These are phyloP conservation scores for Dendrobium nobile DNA, from an alignment of 106 monocot genomes.

Conservation along the genomic window DNA sequence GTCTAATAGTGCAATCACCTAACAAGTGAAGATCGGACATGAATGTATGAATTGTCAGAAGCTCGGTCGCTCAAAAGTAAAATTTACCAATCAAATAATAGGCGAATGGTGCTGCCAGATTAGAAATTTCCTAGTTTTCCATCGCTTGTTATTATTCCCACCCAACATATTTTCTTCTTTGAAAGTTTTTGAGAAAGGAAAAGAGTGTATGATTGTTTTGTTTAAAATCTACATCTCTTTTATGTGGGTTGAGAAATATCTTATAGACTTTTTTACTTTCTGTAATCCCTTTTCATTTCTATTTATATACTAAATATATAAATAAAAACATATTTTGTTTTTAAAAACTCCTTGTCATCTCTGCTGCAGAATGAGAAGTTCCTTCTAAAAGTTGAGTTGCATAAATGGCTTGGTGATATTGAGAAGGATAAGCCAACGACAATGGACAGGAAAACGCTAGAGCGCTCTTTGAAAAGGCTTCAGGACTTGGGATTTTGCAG, in stretches of 20 bases:
- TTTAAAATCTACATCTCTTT: neutral
- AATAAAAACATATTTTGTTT: neutral
- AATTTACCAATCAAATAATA: too few species aligned
- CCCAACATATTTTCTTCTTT: too few species aligned
- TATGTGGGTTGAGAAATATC: neutral
- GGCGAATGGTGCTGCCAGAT: too few species aligned
- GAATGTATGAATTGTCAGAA: too few species aligned
- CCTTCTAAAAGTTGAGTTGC: conserved; percentile 40
- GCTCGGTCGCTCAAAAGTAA: too few species aligned
- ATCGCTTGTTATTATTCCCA: too few species aligned
- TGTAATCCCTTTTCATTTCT: neutral
- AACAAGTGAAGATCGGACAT: too few species aligned
- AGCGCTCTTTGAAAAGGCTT: conserved; percentile 46
- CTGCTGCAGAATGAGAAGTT: conserved; percentile 50
- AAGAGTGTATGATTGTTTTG: too few species aligned
- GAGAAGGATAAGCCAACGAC: conserved; percentile 40
- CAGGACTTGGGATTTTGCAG: conserved; percentile 44
- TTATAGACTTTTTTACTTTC: neutral
- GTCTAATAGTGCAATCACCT: too few species aligned
- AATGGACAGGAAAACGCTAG: conserved; percentile 52
- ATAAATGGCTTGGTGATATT: conserved; percentile 49
- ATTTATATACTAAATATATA: neutral
- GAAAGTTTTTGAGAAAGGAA: too few species aligned
- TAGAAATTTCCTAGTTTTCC: too few species aligned
- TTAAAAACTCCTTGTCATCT: neutral